Base-by-base conservation (phyloP, 2,329 filamentous ascomycete species). In the Fusarium camptoceras region DNA sequence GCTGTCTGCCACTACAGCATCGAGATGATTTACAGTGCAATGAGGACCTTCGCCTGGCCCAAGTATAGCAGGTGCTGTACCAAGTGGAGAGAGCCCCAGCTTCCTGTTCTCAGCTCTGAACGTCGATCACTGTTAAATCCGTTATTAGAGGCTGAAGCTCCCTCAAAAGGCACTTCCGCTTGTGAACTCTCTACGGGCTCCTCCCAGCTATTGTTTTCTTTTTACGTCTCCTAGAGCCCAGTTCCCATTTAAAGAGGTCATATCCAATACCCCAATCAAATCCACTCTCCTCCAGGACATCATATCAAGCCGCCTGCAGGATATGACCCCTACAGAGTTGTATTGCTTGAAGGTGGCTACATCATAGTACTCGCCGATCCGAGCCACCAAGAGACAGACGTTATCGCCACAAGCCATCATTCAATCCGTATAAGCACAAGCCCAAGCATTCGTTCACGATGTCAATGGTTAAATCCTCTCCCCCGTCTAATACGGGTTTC, bases 361-460 rank as follows among this genome's bases (percentile, higher is more conserved):
- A 74, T 73, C 73, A 75, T 75, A 72, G 61, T 50, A 64, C 58
- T 69, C 62, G 63, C 60, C 63, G 73, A 74, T 75, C 73, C 28
- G 64, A 73, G 54, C 70, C 60, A 70, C 59, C 55, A 60, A 56
- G 68, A 53, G 48, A 56, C 65, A 56, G 49, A 49, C 48, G 39
- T 58, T 55, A 55, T 70, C 64, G 70, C 70, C 70, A 73, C 70
- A 69, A 43, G 56, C 55, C 59, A 60, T 55, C 48, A 51, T 59
- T 65, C 43, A 54, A 56, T 41, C 51, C 43, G 44, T 67, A 43
- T 67, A 50, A 49, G 39, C 61, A 49, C 51, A 24, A 22, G 41
- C 44, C 43, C 11, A 37, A 53, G 59, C 39, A 41, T 39, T 20
- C 41, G 28, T 28, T 55, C 64, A 57, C 49, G 50, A 76, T 76